Conservation (phyloP, 2,329 filamentous ascomycete genomes). For the Teratosphaeria viscida region DNA sequence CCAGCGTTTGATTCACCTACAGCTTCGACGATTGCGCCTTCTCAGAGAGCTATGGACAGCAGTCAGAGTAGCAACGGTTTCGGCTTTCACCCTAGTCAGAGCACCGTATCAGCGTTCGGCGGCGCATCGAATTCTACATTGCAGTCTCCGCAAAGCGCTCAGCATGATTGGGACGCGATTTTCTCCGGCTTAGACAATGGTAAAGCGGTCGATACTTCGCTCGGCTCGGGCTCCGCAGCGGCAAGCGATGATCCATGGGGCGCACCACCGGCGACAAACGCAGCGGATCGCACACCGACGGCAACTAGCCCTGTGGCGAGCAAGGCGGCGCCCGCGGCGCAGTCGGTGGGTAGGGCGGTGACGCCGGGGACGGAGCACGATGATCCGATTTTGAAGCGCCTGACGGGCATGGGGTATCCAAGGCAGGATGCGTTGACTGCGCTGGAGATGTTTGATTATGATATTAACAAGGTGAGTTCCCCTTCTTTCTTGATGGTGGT, state of each 20-base stretch:
- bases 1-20: conserved; percentile 63
- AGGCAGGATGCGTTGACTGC: conserved; percentile 64
- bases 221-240: conserved; percentile 2
- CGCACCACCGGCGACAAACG: background rate
- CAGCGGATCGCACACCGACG: conserved; percentile 1
- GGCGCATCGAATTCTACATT: conserved; percentile 14
- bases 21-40: conserved; percentile 30
- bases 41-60: conserved; percentile 13
- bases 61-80: conserved; percentile 16
- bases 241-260: conserved; percentile 20
- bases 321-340: conserved; percentile 1
- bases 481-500: background rate
- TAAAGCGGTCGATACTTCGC: conserved; percentile 20
- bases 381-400: conserved; percentile 78
- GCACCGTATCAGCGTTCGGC: conserved; percentile 8
- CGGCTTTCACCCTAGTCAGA: conserved; percentile 13
- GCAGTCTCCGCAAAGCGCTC: conserved; percentile 31
- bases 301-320: background rate
- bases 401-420: conserved; percentile 82
- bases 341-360: conserved; percentile 54
- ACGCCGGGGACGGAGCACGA: conserved; percentile 71
- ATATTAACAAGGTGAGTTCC: conserved; percentile 3
- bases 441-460: conserved; percentile 91
- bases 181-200: conserved; percentile 65
- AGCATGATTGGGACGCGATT: conserved; percentile 89